Conservation (phyloP, 208 protist species). For the Trichomonas gallinae region DNA sequence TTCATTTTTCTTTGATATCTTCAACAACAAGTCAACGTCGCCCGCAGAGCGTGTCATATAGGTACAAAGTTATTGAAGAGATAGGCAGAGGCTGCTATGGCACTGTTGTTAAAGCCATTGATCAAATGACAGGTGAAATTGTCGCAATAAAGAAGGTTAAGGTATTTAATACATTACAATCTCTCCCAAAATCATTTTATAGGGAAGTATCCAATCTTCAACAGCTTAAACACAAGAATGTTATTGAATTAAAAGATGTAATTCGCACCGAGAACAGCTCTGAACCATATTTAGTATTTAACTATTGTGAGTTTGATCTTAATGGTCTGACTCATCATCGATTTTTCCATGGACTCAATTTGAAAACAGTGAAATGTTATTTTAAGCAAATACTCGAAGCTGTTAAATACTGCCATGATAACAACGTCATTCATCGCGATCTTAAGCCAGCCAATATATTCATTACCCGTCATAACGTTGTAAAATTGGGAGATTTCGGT, state of each 20-base stretch:
- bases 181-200: neutral
- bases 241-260: neutral
- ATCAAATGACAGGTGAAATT: neutral
- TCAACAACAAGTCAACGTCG: too few relatives aligned
- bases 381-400: constrained; percentile 39
- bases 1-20: too few relatives aligned
- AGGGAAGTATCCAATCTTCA: neutral
- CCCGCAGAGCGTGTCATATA: too few relatives aligned
- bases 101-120: neutral
- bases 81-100: neutral
- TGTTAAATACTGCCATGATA: constrained; percentile 42
- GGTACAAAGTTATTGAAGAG: neutral
- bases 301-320: constrained; percentile 8
- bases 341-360: neutral
- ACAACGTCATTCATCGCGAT: constrained; percentile 45
- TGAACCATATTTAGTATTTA: neutral
- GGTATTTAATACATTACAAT: neutral
- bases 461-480: constrained; percentile 32
- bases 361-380: constrained; percentile 24
- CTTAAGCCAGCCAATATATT: constrained; percentile 54
- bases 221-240: neutral
- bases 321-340: neutral
- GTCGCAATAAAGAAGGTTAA: neutral
- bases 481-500: constrained; percentile 54
- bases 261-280: neutral